Evolutionary conservation across 768 basidiomycete genomes (phyloP).

Genomic region (Fistulinella prunicolor): DNA sequence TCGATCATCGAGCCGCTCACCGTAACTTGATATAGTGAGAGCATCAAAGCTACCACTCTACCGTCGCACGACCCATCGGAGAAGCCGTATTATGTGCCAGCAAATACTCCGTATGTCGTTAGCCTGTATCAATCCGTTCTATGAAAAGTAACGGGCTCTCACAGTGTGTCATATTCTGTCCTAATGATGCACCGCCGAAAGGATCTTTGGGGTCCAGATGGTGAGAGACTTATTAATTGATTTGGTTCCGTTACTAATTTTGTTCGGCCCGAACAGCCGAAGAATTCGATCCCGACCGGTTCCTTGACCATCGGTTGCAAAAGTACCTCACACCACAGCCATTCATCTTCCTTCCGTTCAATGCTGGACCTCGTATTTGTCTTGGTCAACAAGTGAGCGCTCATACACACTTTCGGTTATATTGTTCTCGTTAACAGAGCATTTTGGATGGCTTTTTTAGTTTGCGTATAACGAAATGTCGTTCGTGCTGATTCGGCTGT

Average conservation of each 20-base stretch:
- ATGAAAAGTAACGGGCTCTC: background rate
- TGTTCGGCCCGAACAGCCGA: slow-evolving; percentile 40
- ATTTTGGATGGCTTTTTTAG: slow-evolving; percentile 22
- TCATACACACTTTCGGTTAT: background rate
- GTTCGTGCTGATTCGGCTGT: slow-evolving; percentile 58
- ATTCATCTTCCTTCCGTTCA: slow-evolving; percentile 71
- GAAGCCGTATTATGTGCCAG: slow-evolving; percentile 32
- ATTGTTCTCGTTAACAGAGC: background rate
- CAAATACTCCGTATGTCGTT: slow-evolving; percentile 37
- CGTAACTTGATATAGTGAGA: slow-evolving; percentile 39
- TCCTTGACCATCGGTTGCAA: slow-evolving; percentile 60
- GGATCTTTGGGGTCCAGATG: slow-evolving; percentile 72
- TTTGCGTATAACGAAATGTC: slow-evolving; percentile 61
- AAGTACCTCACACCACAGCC: slow-evolving; percentile 61
- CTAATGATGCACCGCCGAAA: slow-evolving; percentile 63
- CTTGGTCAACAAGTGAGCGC: slow-evolving; percentile 54
- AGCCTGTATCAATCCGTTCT: background rate
- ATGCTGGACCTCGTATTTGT: slow-evolving; percentile 54
- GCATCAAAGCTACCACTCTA: slow-evolving; percentile 47
- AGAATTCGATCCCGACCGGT: slow-evolving; percentile 70
- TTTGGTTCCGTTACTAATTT: background rate
- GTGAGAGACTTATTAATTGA: slow-evolving; percentile 27
- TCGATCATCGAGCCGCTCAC: background rate
- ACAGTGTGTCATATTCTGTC: slow-evolving; percentile 50
- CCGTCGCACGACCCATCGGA: slow-evolving; percentile 26